Conservation (phyloP, 2,329 filamentous ascomycete species). For the Lachnellula subtilissima region DNA sequence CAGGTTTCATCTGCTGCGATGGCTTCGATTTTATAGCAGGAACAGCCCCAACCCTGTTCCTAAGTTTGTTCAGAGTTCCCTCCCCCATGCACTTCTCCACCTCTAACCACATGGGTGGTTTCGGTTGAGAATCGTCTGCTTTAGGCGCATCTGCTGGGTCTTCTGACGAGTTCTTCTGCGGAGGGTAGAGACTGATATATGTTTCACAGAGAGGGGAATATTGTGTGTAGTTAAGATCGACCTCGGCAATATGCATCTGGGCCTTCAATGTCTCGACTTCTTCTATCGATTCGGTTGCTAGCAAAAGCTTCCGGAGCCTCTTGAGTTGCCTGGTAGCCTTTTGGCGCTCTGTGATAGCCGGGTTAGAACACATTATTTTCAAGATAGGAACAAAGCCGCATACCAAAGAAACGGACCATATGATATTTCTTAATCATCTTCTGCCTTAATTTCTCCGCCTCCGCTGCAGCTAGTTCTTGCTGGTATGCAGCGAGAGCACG, state of each 20-base stretch:
- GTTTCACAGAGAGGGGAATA: slow-evolving; percentile 66
- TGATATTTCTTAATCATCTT: slow-evolving; percentile 76
- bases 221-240: slow-evolving; percentile 71
- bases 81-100: slow-evolving; percentile 61
- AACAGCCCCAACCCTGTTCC: slow-evolving; percentile 21
- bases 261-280: slow-evolving; percentile 48
- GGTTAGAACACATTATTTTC: not conserved
- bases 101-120: slow-evolving; percentile 58
- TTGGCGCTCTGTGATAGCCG: slow-evolving; percentile 54
- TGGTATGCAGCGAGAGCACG: slow-evolving; percentile 64
- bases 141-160: slow-evolving; percentile 28
- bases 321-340: slow-evolving; percentile 66
- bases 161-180: slow-evolving; percentile 34
- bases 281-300: slow-evolving; percentile 45
- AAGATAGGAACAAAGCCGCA: slow-evolving; percentile 19
- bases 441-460: slow-evolving; percentile 56
- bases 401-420: slow-evolving; percentile 81
- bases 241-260: slow-evolving; percentile 62
- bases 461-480: slow-evolving; percentile 55
- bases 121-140: slow-evolving; percentile 28
- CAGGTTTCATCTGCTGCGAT: slow-evolving; percentile 11
- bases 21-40: slow-evolving; percentile 10
- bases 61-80: slow-evolving; percentile 35
- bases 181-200: slow-evolving; percentile 62
- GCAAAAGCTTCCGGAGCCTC: slow-evolving; percentile 55